phyloP scores from a whole-genome alignment of 805 yeast species.

The Clavispora phyllophila region DNA sequence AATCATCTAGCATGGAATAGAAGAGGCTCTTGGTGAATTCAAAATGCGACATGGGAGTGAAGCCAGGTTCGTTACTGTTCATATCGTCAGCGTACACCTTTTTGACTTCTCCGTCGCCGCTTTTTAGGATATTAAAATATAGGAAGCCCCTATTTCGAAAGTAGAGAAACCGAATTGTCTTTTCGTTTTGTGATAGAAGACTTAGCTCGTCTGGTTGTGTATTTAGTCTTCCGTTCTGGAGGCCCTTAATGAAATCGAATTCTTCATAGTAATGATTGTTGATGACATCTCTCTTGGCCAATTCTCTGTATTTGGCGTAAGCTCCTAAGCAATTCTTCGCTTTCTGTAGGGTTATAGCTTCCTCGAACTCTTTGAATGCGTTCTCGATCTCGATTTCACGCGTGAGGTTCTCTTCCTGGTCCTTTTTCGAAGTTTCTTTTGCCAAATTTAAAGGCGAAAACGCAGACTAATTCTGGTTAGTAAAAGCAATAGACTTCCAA shows the following conservation, averaged over 20 bases:
- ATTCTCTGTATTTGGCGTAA: conserved; percentile 47
- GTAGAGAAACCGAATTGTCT: conserved; percentile 68
- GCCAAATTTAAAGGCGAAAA: conserved; percentile 77
- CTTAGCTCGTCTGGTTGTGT: conserved; percentile 36
- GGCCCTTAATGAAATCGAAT: conserved; percentile 29
- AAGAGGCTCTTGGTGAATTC: conserved; percentile 26
- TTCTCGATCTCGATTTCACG: conserved; percentile 87
- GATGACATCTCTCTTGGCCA: conserved; percentile 68
- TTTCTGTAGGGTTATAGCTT: conserved; percentile 62
- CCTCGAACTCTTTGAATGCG: conserved; percentile 70
- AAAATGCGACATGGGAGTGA: conserved; percentile 2
- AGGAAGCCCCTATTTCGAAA: conserved; percentile 80
- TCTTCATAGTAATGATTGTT: conserved; percentile 39
- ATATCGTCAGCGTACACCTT: conserved; percentile 6
- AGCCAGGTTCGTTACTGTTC: neutral
- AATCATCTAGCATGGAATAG: conserved; percentile 51
- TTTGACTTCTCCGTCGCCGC: conserved; percentile 5
- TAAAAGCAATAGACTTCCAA: neutral
- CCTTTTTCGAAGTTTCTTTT: conserved; percentile 62
- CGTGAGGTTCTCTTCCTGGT: conserved; percentile 75
- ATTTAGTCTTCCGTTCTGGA: conserved; percentile 33
- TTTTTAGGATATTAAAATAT: conserved; percentile 40
- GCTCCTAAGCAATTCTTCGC: conserved; percentile 45
- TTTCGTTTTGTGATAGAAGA: conserved; percentile 61
- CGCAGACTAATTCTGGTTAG: conserved; percentile 39